Base-by-base conservation (phyloP, 2,329 filamentous ascomycete species). In the Penicillium crustosum region DNA sequence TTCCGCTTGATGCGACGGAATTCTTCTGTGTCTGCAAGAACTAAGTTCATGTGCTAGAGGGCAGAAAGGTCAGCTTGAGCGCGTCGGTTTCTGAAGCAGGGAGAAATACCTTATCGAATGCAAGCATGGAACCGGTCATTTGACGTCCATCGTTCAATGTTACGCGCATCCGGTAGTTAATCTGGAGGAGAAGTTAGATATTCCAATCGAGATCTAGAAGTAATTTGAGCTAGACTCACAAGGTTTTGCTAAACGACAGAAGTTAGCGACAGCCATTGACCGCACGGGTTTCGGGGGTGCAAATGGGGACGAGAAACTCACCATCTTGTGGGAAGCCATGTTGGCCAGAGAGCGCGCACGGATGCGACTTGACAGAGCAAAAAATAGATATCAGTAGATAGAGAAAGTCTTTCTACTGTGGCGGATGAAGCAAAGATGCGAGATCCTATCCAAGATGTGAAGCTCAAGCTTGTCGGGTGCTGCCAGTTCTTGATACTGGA, bases 141-240 rank as follows among this genome's bases (percentile, higher is more conserved):
- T 97, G 91, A 72, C 94, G 88, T 65, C 91, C 91, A 80, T 99
- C 94, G 73, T 91, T 91, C 76, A 99, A 84, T 56, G 93, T 97
- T 65, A 97, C 89, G 75, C 93, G 89, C 93, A 99, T 97, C 79
- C 93, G 91, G 83, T 96, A 97, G 82, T 99, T 97, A 84, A 99
- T 96, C 94, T 97, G 55, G 25, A 39, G 53, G 12, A 58, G 6
- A 53, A 9, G 91, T 97, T 68, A 72, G 66, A 59, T 19, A 47
- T 31, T 45, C 12, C 6, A 42, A 53, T 31, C 43, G 27, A 39
- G 8, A 12, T 43, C 21, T 13, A 15, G 6, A 27, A 39, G 6
- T 44, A 1, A 27, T 15, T 25, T 41, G 10, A 29, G 12, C 10
- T 19, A 12, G 59, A 79, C 83, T 79, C 82, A 87, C 85, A 74